A percentile compares a stretch with the other conserved stretches of the same genome.
These are phyloP conservation scores for Ophiostoma sp. DNA, from an alignment of 2,329 filamentous ascomycete genomes.

Conservation along the genomic window DNA sequence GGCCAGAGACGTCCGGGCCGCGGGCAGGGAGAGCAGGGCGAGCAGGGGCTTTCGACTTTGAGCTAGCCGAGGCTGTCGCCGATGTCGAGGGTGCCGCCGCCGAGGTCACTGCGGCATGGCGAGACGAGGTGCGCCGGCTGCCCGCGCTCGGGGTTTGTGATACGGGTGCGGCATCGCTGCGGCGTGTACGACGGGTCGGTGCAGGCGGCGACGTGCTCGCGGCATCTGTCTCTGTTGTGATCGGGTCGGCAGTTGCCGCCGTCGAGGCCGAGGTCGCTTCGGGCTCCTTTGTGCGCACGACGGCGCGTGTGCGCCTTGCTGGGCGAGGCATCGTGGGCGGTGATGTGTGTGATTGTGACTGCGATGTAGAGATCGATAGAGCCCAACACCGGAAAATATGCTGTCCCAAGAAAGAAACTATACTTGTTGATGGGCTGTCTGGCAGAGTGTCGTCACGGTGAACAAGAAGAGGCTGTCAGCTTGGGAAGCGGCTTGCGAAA, in stretches of 20 bases:
- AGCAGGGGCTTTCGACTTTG: conserved; percentile 18
- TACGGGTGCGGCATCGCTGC: conserved; percentile 18
- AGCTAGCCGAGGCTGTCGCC: conserved; percentile 27
- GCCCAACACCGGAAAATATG: not conserved
- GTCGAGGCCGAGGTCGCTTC: not conserved
- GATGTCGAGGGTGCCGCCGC: conserved; percentile 27
- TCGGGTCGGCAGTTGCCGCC: not conserved
- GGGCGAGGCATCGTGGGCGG: conserved; percentile 26
- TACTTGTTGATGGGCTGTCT: not conserved
- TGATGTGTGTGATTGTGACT: not conserved
- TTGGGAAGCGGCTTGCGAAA: not conserved
- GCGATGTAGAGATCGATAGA: not conserved
- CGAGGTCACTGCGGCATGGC: conserved; percentile 20
- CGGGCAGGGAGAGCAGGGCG: conserved; percentile 26
- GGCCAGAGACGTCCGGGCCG: conserved; percentile 40
- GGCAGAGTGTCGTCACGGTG: conserved; percentile 11
- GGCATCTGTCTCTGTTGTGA: conserved; percentile 17
- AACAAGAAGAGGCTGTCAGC: not conserved
- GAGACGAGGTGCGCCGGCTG: conserved; percentile 29
- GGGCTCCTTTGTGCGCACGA: conserved; percentile 19
- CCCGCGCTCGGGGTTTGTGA: conserved; percentile 22
- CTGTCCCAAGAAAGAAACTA: not conserved
- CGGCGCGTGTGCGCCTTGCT: conserved; percentile 24
- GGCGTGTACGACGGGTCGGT: conserved; percentile 20
- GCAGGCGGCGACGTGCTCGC: conserved; percentile 29